Base-by-base conservation (phyloP, 2,329 filamentous ascomycete genomes). In the Aotearoamyces nothofagi region DNA sequence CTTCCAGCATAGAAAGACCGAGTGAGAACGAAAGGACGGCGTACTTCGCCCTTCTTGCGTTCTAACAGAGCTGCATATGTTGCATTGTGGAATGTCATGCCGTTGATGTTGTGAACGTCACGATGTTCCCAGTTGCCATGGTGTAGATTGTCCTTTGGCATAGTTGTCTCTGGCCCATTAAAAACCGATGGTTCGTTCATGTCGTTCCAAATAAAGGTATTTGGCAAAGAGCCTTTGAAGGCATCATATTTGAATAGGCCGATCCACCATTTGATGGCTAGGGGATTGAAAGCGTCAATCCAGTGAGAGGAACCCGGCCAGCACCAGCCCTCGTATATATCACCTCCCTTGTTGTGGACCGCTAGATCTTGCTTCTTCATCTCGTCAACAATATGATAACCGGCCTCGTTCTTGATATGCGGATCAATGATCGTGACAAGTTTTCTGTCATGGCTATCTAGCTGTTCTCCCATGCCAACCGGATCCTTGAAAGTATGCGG, bases 151-250 rank as follows among this genome's bases (percentile, higher is more conserved):
- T 98, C 90, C 56, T 94, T 94, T 36, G 90, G 90, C 86, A 96
- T 96, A 4, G 87, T 96, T 3, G 84, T 92, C 54, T 98, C 90
- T 0, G 90, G 90, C 0, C 90, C 90, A 51, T 96, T 96, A 62
- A 98, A 98, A 2, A 98, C 90, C 0, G 90, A 96, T 1, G 90
- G 90, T 58, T 98, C 90, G 50, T 94, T 96, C 90, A 98, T 98
- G 52, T 98, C 90, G 52, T 98, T 98, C 90, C 90, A 98, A 44
- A 98, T 72, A 54, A 83, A 94, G 0, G 82, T 77, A 52, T 96
- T 98, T 39, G 76, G 64, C 43, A 77, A 66, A 1, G 83, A 83
- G 26, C 84, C 86, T 53, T 82, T 81, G 65, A 94, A 98, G 22
- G 59, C 68, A 49, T 82, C 74, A 41, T 92, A 96, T 45, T 79